Evolutionary conservation across 768 basidiomycete genomes (phyloP).

Genomic region (Naganishia onofrii): DNA sequence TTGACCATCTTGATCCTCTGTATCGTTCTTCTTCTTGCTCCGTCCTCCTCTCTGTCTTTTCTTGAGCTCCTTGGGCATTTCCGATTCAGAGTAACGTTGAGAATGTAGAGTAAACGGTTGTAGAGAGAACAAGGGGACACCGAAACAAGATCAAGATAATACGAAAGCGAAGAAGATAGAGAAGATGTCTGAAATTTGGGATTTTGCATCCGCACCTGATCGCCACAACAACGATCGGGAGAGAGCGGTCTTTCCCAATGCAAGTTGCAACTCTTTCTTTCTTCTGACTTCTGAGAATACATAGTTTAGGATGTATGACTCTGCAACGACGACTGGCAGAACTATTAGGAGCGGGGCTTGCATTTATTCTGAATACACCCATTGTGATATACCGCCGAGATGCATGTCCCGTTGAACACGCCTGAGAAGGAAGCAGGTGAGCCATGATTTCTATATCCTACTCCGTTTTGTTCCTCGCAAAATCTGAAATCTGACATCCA

Average conservation of each 20-base stretch:
- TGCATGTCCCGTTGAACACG: conserved; percentile 25
- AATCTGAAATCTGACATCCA: conserved; percentile 3
- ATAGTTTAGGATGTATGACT: no score
- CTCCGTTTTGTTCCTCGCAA: no score
- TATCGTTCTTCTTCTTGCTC: conserved; percentile 43
- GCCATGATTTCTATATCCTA: neutral
- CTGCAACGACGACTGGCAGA: no score
- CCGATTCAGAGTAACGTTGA: neutral
- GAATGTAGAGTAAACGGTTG: no score
- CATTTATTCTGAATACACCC: no score
- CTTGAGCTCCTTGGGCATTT: conserved; percentile 50
- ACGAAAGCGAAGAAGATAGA: neutral
- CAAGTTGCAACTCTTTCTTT: neutral
- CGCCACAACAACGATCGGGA: neutral
- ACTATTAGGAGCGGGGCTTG: no score
- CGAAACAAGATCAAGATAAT: neutral
- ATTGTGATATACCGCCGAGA: neutral
- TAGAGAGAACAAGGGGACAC: neutral
- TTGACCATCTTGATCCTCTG: conserved; percentile 10
- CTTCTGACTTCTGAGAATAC: neutral
- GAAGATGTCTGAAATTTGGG: conserved; percentile 12
- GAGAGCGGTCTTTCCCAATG: no score
- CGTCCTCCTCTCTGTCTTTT: conserved; percentile 45
- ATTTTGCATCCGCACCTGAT: neutral
- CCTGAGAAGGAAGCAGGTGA: conserved; percentile 29